A percentile compares a stretch with the other conserved stretches of the same genome.
Evolutionary conservation across 129 eudicot species (phyloP).

Genomic region (Smallanthus sonchifolius): DNA sequence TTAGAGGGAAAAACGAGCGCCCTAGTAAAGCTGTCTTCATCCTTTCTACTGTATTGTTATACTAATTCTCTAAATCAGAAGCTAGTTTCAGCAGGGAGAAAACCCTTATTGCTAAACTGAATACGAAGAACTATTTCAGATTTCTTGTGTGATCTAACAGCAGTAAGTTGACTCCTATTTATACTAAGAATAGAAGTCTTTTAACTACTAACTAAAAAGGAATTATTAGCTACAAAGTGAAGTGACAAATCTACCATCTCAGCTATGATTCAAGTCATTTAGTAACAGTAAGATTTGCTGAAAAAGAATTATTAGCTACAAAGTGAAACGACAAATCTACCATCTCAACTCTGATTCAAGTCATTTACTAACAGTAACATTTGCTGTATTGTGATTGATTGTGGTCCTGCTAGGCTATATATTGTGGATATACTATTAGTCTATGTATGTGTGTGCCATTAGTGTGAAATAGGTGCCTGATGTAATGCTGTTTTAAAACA

Average conservation of each 20-base stretch:
- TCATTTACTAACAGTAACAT: background rate
- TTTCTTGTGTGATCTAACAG: background rate
- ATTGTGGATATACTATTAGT: background rate
- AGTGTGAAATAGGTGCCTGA: conserved; percentile 6
- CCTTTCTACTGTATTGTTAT: too few relatives aligned
- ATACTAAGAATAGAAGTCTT: background rate
- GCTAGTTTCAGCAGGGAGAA: background rate
- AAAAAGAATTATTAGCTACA: background rate
- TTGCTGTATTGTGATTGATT: too few relatives aligned
- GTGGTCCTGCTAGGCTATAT: background rate
- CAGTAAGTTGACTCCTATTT: background rate
- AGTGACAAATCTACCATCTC: background rate
- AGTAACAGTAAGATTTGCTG: background rate
- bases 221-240: background rate
- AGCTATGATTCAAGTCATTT: background rate
- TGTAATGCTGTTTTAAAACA: background rate
- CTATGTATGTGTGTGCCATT: background rate
- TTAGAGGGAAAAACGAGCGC: too few relatives aligned
- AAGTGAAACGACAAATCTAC: background rate
- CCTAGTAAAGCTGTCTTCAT: too few relatives aligned
- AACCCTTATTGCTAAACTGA: background rate
- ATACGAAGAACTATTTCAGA: background rate
- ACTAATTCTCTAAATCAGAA: background rate
- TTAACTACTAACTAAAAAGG: background rate
- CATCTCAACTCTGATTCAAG: background rate